A percentile compares a stretch with the other conserved stretches of the same genome.
These are phyloP conservation scores for Geranium incanum DNA, from an alignment of 441 rosid genomes.

Conservation along the genomic window DNA sequence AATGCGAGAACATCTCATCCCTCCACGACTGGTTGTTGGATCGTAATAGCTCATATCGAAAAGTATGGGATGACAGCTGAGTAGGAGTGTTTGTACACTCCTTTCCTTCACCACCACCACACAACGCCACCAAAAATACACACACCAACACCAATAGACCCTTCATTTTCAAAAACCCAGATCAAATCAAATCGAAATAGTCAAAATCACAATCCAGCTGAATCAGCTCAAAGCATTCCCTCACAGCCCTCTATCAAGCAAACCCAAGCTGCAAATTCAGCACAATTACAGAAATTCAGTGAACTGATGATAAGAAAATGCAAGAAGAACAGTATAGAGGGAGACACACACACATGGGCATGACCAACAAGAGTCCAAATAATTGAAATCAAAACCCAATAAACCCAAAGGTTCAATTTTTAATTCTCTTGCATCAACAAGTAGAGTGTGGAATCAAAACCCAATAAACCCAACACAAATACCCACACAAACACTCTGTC, in stretches of 20 bases:
- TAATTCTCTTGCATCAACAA: slow-evolving; percentile 14
- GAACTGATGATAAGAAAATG: slow-evolving; percentile 13
- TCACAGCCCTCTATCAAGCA: background rate
- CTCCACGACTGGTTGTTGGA: slow-evolving; percentile 59
- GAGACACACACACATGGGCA: slow-evolving; percentile 23
- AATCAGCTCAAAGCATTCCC: background rate
- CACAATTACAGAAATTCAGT: slow-evolving; percentile 7
- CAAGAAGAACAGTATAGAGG: slow-evolving; percentile 10
- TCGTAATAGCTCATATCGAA: slow-evolving; percentile 49
- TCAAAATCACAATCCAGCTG: background rate
- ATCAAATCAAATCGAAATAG: background rate
- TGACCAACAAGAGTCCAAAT: slow-evolving; percentile 11
- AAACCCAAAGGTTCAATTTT: slow-evolving; percentile 31
- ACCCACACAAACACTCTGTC: too few relatives aligned
- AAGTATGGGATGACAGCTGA: slow-evolving; percentile 63
- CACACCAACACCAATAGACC: slow-evolving; percentile 15
- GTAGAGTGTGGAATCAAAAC: background rate
- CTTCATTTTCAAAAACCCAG: slow-evolving; percentile 30
- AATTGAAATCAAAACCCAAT: slow-evolving; percentile 28
- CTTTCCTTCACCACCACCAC: slow-evolving; percentile 35
- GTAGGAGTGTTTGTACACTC: slow-evolving; percentile 75
- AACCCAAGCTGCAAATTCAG: background rate
- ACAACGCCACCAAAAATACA: slow-evolving; percentile 23
- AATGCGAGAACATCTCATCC: slow-evolving; percentile 58
- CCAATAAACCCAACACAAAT: too few relatives aligned